Evolutionary conservation across 1,139 yeast species (phyloP).

Genomic region (Pichiaceae sp.): DNA sequence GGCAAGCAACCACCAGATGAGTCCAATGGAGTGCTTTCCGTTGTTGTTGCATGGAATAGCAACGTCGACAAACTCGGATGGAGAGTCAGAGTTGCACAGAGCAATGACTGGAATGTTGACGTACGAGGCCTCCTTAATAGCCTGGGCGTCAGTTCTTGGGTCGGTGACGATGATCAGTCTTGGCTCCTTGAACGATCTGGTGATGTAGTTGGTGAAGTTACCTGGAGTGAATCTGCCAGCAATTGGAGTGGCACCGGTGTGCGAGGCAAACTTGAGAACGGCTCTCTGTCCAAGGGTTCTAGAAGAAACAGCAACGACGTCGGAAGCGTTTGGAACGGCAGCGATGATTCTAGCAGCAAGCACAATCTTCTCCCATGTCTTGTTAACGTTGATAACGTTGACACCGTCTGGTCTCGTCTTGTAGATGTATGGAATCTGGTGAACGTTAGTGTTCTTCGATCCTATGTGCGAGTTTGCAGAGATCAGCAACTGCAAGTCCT

Average conservation of each 20-base stretch:
- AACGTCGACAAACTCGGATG: constrained; percentile 97
- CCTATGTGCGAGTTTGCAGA: constrained; percentile 99
- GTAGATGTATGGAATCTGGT: constrained; percentile 99
- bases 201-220: constrained; percentile 99
- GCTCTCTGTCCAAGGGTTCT: constrained; percentile 99
- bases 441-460: constrained; percentile 99
- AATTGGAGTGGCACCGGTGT: constrained; percentile 99
- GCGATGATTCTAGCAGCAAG: constrained; percentile 99
- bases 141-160: constrained; percentile 99
- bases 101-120: constrained; percentile 99
- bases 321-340: constrained; percentile 97
- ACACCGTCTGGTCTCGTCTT: constrained; percentile 99
- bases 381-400: constrained; percentile 94
- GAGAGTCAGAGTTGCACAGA: constrained; percentile 97
- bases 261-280: constrained; percentile 98
- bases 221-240: constrained; percentile 99
- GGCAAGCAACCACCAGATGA: constrained; percentile 98
- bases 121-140: constrained; percentile 99
- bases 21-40: constrained; percentile 99
- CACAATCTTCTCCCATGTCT: constrained; percentile 99
- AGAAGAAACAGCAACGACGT: constrained; percentile 97
- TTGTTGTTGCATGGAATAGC: constrained; percentile 99
- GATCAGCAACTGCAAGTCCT: constrained; percentile 98
- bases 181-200: constrained; percentile 99
- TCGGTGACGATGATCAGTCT: constrained; percentile 98